phyloP scores from a whole-genome alignment of 768 basidiomycete species.

The Saitozyma sp. region DNA sequence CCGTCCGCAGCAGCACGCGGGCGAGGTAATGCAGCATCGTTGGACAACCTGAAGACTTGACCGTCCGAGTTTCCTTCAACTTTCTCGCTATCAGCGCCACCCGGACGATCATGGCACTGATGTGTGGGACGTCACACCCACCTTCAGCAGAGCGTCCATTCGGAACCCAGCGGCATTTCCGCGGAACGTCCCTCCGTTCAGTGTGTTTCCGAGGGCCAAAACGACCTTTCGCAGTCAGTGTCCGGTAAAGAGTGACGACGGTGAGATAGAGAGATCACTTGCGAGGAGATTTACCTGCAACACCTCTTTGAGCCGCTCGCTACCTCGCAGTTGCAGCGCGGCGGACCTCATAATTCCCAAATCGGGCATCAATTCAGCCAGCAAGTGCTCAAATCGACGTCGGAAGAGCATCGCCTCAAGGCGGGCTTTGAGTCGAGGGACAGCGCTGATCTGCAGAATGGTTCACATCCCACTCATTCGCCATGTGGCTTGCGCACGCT shows the following conservation, averaged over 20 bases:
- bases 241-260: not conserved
- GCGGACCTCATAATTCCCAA: slow-evolving; percentile 71
- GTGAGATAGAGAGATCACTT: not conserved
- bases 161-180: slow-evolving; percentile 83
- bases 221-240: slow-evolving; percentile 60
- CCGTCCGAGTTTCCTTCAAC: slow-evolving; percentile 82
- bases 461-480: not conserved
- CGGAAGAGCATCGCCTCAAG: slow-evolving; percentile 82
- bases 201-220: slow-evolving; percentile 72
- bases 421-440: slow-evolving; percentile 72
- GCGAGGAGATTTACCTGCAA: slow-evolving; percentile 60
- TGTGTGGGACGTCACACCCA: slow-evolving; percentile 42
- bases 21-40: slow-evolving; percentile 92
- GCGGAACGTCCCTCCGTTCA: slow-evolving; percentile 80
- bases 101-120: not conserved
- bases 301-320: slow-evolving; percentile 64
- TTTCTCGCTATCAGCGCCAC: slow-evolving; percentile 47
- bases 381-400: slow-evolving; percentile 73
- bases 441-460: slow-evolving; percentile 64
- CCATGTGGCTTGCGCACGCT: too few relatives aligned
- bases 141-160: slow-evolving; percentile 78
- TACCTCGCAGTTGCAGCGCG: slow-evolving; percentile 63
- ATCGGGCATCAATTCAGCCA: slow-evolving; percentile 81
- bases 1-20: slow-evolving; percentile 65
- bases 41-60: slow-evolving; percentile 69